These are phyloP conservation scores for Gaeumannomyces sp. DNA, from an alignment of 2,329 filamentous ascomycete species.

Conservation along the genomic window DNA sequence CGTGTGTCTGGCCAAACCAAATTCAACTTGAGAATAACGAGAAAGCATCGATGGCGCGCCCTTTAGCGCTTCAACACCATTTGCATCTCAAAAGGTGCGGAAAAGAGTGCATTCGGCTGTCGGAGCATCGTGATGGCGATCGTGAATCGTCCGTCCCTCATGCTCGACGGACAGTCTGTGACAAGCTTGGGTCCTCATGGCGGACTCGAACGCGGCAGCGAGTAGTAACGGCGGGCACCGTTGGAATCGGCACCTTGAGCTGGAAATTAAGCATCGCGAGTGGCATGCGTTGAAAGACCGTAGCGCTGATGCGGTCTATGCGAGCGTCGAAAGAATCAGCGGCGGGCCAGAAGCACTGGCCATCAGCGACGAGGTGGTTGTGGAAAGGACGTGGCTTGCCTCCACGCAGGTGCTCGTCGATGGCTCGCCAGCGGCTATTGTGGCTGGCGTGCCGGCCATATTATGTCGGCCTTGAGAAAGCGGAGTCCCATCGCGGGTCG, in stretches of 20 bases:
- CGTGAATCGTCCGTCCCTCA: neutral
- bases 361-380: neutral
- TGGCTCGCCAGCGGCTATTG: neutral
- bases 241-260: neutral
- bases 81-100: neutral
- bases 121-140: neutral
- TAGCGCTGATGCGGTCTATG: neutral
- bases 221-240: neutral
- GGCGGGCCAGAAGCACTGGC: neutral
- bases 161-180: neutral
- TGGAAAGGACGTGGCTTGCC: neutral
- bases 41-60: neutral
- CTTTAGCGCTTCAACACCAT: neutral
- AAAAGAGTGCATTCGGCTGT: neutral
- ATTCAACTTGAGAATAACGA: constrained; percentile 24
- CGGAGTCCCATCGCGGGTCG: too few species aligned
- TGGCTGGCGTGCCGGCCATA: neutral
- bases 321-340: neutral
- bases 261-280: neutral
- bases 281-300: neutral
- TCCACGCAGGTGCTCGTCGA: neutral
- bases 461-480: neutral
- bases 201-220: neutral
- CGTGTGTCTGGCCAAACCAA: constrained; percentile 15
- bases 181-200: neutral